Conservation (phyloP, 805 yeast species). For the Debaryomyces maramus region DNA sequence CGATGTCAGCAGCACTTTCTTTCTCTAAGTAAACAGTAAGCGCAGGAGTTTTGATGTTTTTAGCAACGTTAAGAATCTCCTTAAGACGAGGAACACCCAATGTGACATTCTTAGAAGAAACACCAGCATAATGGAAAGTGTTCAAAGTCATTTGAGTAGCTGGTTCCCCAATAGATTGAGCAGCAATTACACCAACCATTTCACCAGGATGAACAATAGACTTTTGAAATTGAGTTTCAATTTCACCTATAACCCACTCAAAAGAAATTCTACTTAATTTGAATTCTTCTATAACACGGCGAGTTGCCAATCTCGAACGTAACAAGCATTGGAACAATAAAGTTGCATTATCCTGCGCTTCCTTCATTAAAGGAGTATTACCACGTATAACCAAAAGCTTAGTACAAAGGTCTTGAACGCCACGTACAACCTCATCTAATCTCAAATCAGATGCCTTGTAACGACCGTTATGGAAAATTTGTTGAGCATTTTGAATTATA, state of each 20-base stretch:
- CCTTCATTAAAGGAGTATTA: conserved; percentile 63
- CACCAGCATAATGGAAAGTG: conserved; percentile 98
- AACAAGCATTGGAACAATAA: conserved; percentile 85
- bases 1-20: conserved; percentile 83
- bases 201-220: conserved; percentile 95
- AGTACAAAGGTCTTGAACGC: conserved; percentile 67
- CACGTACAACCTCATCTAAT: conserved; percentile 71
- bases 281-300: conserved; percentile 90
- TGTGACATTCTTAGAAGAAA: conserved; percentile 92
- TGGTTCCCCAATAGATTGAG: conserved; percentile 97
- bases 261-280: conserved; percentile 82
- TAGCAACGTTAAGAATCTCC: conserved; percentile 97
- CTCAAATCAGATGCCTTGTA: conserved; percentile 88
- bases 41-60: conserved; percentile 99
- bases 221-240: conserved; percentile 89
- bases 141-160: conserved; percentile 98
- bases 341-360: conserved; percentile 93
- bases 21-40: conserved; percentile 87
- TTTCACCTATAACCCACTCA: conserved; percentile 94
- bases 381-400: conserved; percentile 83
- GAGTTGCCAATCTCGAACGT: conserved; percentile 87
- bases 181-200: conserved; percentile 97
- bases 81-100: conserved; percentile 97
- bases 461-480: conserved; percentile 91
- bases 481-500: conserved; percentile 95